phyloP scores from a whole-genome alignment of 192 early-diverging fungal genomes.

The Funneliformis mosseae region DNA sequence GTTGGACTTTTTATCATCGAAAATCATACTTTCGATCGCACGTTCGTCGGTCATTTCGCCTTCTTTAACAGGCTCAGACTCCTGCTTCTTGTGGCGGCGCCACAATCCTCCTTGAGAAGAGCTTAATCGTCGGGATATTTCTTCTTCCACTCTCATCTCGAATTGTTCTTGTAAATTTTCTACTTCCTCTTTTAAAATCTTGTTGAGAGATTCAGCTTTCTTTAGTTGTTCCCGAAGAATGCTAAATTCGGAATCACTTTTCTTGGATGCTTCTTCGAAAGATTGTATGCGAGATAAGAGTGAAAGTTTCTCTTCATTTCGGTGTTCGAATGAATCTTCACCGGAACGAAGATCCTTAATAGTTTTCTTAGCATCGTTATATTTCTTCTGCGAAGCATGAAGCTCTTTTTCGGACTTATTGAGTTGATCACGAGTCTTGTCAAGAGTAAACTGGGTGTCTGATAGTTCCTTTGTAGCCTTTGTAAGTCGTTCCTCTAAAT shows the following conservation, averaged over 20 bases:
- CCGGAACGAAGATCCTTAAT: neutral
- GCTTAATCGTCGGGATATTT: neutral
- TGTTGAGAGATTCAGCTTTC: neutral
- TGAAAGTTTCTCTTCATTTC: neutral
- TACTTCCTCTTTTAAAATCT: neutral
- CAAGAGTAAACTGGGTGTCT: neutral
- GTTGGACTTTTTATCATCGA: neutral
- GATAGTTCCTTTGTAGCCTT: neutral
- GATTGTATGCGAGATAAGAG: neutral
- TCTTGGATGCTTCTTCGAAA: neutral
- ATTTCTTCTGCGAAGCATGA: neutral
- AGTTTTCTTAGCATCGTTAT: neutral
- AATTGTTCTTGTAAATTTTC: neutral
- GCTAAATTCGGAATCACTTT: neutral
- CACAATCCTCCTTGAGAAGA: neutral
- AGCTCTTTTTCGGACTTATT: neutral
- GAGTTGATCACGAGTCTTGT: neutral
- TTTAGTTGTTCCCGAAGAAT: neutral
- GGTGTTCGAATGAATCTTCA: neutral
- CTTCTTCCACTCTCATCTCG: neutral
- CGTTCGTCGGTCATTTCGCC: neutral
- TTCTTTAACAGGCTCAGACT: neutral
- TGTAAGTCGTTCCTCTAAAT: neutral
- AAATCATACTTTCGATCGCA: neutral
- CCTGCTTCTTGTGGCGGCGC: neutral